Conservation (phyloP, 768 basidiomycete species). For the Leccinum truebloodii region DNA sequence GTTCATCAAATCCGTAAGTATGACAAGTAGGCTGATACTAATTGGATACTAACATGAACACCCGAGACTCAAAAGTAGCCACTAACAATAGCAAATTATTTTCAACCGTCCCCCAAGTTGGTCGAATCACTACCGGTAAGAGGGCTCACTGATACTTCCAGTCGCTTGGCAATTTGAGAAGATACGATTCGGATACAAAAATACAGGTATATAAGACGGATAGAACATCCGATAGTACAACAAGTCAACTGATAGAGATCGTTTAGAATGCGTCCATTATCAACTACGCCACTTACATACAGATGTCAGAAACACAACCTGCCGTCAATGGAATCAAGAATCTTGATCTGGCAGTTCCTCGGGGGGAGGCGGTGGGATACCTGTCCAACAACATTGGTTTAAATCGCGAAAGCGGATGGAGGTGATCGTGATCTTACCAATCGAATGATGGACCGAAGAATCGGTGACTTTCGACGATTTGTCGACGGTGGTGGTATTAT, state of each 20-base stretch:
- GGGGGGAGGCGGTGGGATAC: background rate
- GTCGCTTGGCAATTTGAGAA: background rate
- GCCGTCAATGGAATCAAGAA: background rate
- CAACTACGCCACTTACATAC: background rate
- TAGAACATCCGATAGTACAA: background rate
- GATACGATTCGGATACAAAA: background rate
- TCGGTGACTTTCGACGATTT: slow-evolving; percentile 18
- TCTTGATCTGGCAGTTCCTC: slow-evolving; percentile 3
- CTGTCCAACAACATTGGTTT: background rate
- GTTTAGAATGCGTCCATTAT: background rate
- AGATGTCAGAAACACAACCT: background rate
- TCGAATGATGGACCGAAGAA: slow-evolving; percentile 28
- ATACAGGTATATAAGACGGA: background rate
- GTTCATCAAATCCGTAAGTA: background rate
- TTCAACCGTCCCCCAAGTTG: too few relatives aligned
- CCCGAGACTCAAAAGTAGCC: too few relatives aligned
- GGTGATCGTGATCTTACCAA: slow-evolving; percentile 13
- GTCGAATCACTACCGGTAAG: too few relatives aligned
- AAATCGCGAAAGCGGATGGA: background rate
- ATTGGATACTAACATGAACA: too few relatives aligned
- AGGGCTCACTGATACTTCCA: background rate
- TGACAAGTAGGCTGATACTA: too few relatives aligned
- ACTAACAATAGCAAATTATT: too few relatives aligned
- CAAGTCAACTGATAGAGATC: background rate
- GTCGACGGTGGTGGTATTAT: slow-evolving; percentile 22